Evolutionary conservation across 257 asterid species (phyloP).

Genomic region (Vinca minor): DNA sequence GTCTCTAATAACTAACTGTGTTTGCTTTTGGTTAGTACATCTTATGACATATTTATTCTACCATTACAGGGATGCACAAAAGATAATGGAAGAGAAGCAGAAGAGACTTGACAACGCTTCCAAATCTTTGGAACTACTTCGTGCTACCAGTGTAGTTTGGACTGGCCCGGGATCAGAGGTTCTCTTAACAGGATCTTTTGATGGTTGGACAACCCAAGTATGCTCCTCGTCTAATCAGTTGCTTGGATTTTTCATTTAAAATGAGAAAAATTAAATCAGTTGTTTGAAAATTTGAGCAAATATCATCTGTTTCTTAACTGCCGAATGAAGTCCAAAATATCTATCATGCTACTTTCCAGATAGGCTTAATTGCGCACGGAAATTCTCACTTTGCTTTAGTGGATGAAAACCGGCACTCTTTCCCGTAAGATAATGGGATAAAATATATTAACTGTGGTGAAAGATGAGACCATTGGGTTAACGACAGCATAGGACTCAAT

Average conservation of each 20-base stretch:
- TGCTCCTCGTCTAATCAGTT: slow-evolving; percentile 8
- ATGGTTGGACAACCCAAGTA: slow-evolving; percentile 97
- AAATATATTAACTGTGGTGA: no score
- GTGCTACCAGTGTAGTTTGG: slow-evolving; percentile 55
- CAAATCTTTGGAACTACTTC: slow-evolving; percentile 58
- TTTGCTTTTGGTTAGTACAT: slow-evolving; percentile 1
- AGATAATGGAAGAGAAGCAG: slow-evolving; percentile 47
- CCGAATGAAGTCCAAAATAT: not conserved
- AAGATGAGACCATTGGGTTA: not conserved
- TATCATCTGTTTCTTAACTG: not conserved
- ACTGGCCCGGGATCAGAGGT: slow-evolving; percentile 75
- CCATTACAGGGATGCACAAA: slow-evolving; percentile 54
- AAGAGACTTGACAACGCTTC: slow-evolving; percentile 45
- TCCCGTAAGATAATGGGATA: not conserved
- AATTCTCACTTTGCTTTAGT: not conserved
- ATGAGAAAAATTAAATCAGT: no score
- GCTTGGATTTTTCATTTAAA: no score
- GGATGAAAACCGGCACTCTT: not conserved
- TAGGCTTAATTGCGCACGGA: not conserved
- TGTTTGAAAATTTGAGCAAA: no score
- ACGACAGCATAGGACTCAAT: not conserved
- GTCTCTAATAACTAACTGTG: slow-evolving; percentile 7
- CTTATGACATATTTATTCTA: slow-evolving; percentile 4
- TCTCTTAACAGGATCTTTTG: slow-evolving; percentile 73
- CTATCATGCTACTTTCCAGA: not conserved